Evolutionary conservation across 768 basidiomycete species (phyloP).

Genomic region (Suillus decipiens): DNA sequence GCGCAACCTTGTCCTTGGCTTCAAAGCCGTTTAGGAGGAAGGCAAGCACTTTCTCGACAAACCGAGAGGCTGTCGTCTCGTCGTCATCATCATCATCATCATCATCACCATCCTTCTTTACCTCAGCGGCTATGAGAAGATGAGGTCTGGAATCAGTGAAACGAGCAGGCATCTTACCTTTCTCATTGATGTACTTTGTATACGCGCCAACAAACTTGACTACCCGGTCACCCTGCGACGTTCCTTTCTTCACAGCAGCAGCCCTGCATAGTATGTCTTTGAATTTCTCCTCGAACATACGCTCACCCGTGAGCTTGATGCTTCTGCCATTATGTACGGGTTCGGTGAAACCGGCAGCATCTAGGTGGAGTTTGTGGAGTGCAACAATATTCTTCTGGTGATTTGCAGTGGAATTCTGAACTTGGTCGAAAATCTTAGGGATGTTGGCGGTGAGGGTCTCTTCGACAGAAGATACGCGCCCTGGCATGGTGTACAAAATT

Average conservation of each 20-base stretch:
- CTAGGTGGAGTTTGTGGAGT: constrained; percentile 74
- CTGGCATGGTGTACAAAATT: constrained; percentile 29
- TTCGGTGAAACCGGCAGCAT: constrained; percentile 58
- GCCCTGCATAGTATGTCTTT: constrained; percentile 58
- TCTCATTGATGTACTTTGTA: constrained; percentile 71
- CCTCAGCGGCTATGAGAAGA: constrained; percentile 37
- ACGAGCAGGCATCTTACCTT: constrained; percentile 48
- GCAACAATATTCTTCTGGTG: constrained; percentile 90
- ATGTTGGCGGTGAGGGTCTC: constrained; percentile 37
- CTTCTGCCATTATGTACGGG: constrained; percentile 48
- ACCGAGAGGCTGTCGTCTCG: constrained; percentile 69
- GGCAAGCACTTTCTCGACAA: constrained; percentile 64
- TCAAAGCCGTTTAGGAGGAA: constrained; percentile 77
- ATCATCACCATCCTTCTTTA: constrained; percentile 33
- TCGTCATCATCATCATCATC: constrained; percentile 52
- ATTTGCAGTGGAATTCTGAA: constrained; percentile 69
- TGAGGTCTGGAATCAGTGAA: not conserved
- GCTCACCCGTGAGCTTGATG: constrained; percentile 71
- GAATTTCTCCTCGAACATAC: constrained; percentile 69
- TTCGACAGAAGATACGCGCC: constrained; percentile 24
- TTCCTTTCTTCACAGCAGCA: constrained; percentile 80
- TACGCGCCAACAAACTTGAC: constrained; percentile 85
- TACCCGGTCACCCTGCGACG: constrained; percentile 68
- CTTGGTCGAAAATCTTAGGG: constrained; percentile 79
- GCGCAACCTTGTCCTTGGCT: constrained; percentile 85